Percentiles rank a stretch among this genome's conserved stretches.
phyloP scores from a whole-genome alignment of 129 eudicot genomes.

The Scalesia atractyloides region DNA sequence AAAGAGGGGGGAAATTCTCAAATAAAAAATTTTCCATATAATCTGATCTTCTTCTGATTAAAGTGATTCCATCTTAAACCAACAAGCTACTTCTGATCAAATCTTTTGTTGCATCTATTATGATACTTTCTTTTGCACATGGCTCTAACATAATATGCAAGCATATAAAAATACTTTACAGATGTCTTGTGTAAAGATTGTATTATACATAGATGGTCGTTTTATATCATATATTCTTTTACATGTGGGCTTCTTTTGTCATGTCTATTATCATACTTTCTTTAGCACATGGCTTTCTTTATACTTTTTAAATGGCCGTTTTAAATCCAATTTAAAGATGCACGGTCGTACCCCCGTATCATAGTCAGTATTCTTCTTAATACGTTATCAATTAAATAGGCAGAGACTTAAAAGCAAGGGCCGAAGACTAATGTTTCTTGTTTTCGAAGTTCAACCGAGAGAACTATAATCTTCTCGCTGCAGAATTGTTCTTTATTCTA shows the following conservation, averaged over 20 bases:
- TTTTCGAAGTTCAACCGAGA: background rate
- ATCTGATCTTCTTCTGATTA: background rate
- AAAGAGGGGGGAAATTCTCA: too few species aligned
- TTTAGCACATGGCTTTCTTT: too few species aligned
- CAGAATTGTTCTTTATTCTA: background rate
- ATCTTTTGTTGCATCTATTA: background rate
- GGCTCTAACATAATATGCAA: background rate
- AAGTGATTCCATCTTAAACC: slow-evolving; percentile 5
- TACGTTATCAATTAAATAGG: background rate
- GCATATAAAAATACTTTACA: background rate
- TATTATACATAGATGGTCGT: background rate
- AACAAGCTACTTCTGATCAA: background rate
- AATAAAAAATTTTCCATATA: background rate
- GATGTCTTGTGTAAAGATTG: background rate
- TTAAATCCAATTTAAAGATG: background rate
- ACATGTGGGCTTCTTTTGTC: background rate
- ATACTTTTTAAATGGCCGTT: too few species aligned
- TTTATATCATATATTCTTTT: background rate
- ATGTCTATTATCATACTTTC: too few species aligned
- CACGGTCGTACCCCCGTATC: background rate
- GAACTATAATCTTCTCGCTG: background rate
- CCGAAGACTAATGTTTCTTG: background rate
- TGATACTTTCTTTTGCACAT: background rate
- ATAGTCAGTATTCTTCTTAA: slow-evolving; percentile 10
- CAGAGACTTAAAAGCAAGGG: background rate